Evolutionary conservation across 495 filamentous ascomycete genomes (phyloP).

Genomic region (Alectoria sarmentosa): DNA sequence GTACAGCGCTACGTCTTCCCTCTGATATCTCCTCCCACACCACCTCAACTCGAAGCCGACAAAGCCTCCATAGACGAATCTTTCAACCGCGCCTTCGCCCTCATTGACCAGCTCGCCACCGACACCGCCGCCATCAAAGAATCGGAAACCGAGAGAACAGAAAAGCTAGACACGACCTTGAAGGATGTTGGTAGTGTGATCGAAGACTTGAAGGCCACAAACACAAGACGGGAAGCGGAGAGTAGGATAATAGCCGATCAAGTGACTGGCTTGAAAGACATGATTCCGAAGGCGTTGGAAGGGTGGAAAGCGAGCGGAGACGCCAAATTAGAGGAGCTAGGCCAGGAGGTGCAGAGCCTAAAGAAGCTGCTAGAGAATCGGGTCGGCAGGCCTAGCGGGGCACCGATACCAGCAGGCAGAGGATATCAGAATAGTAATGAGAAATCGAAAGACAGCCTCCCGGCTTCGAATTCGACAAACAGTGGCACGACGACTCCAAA

Average conservation of each 20-base stretch:
- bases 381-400: slow-evolving; percentile 46
- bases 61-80: slow-evolving; percentile 86
- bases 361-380: slow-evolving; percentile 81
- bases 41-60: slow-evolving; percentile 85
- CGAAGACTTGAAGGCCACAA: slow-evolving; percentile 68
- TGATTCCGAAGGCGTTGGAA: slow-evolving; percentile 81
- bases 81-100: slow-evolving; percentile 81
- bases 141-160: slow-evolving; percentile 75
- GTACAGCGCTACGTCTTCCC: slow-evolving; percentile 78
- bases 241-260: slow-evolving; percentile 79
- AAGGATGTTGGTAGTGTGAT: slow-evolving; percentile 79
- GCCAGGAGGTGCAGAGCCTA: slow-evolving; percentile 82
- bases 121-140: slow-evolving; percentile 84
- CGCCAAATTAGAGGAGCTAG: slow-evolving; percentile 72
- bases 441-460: slow-evolving; percentile 19
- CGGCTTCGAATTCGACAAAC: not conserved
- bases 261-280: slow-evolving; percentile 68
- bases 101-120: slow-evolving; percentile 84
- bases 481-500: slow-evolving; percentile 29
- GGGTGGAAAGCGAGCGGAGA: slow-evolving; percentile 81
- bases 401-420: slow-evolving; percentile 28
- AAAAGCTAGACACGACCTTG: slow-evolving; percentile 75
- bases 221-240: slow-evolving; percentile 75
- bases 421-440: slow-evolving; percentile 24
- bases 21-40: slow-evolving; percentile 86